Evolutionary conservation across 495 filamentous ascomycete species (phyloP).

Genomic region (Tuber aestivum): DNA sequence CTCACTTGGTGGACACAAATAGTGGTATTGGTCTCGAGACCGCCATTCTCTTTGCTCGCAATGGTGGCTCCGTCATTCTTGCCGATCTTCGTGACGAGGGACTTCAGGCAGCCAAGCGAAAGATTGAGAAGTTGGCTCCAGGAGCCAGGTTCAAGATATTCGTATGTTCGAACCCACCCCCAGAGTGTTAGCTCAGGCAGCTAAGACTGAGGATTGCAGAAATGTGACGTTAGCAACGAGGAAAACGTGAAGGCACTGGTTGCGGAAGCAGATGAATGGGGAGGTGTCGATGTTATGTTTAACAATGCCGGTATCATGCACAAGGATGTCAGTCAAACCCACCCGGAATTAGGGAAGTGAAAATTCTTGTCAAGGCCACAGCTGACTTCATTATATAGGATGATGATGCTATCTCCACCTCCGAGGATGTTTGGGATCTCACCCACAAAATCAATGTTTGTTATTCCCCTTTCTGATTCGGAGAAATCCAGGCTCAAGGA

Average conservation of each 20-base stretch:
- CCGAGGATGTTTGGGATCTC: constrained; percentile 89
- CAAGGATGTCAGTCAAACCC: constrained; percentile 46
- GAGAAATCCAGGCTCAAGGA: neutral
- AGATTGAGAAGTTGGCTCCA: constrained; percentile 66
- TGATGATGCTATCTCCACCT: constrained; percentile 74
- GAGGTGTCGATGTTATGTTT: constrained; percentile 92
- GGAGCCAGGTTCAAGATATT: constrained; percentile 57
- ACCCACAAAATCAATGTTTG: constrained; percentile 81
- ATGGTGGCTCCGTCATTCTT: constrained; percentile 83
- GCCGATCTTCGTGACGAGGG: constrained; percentile 72
- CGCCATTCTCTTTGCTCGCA: constrained; percentile 79
- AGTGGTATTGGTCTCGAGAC: constrained; percentile 97
- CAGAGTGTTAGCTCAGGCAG: neutral
- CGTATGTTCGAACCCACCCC: constrained; percentile 40
- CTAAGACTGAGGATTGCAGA: constrained; percentile 37
- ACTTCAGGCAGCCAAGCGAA: constrained; percentile 62
- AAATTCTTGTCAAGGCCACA: neutral
- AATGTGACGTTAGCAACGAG: constrained; percentile 53
- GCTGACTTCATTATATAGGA: constrained; percentile 46
- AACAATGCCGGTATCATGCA: constrained; percentile 99
- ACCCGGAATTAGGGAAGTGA: neutral
- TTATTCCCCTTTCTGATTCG: neutral
- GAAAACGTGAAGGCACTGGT: constrained; percentile 20
- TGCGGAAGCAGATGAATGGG: constrained; percentile 63
- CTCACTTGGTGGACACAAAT: constrained; percentile 15